Conservation (phyloP, 2,329 filamentous ascomycete genomes). For the Cercospora brassicicola region DNA sequence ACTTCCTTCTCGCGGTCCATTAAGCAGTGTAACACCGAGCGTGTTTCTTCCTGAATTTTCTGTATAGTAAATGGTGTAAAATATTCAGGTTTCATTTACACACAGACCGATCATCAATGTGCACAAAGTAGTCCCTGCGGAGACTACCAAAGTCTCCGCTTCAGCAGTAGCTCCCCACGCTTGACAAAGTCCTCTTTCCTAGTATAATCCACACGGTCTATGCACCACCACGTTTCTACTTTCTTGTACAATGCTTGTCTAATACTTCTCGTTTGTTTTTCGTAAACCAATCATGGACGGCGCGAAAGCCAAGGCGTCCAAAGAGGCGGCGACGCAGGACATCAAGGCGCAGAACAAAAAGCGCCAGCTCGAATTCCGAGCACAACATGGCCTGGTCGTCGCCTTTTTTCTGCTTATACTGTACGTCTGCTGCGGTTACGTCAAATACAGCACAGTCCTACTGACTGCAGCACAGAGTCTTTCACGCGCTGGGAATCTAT, state of each 20-base stretch:
- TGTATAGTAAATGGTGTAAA: conserved; percentile 1
- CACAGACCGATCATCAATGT: background rate
- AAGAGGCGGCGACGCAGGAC: conserved; percentile 23
- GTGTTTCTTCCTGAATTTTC: background rate
- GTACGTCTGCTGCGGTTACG: conserved; percentile 32
- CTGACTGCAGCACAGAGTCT: conserved; percentile 47
- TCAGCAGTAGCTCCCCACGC: background rate
- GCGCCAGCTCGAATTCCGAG: conserved; percentile 54
- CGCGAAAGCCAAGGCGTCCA: conserved; percentile 15
- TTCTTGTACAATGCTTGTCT: conserved; percentile 12
- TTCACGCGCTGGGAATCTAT: conserved; percentile 79
- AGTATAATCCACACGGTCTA: conserved; percentile 1
- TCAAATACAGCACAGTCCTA: background rate
- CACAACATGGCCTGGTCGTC: conserved; percentile 54
- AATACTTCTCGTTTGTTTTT: conserved; percentile 16
- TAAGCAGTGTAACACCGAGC: background rate
- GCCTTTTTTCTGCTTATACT: conserved; percentile 71
- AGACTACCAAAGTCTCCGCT: background rate
- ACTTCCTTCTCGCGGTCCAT: background rate
- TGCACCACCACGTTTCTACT: conserved; percentile 1
- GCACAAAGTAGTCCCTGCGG: background rate
- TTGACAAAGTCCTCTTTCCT: background rate
- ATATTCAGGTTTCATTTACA: background rate
- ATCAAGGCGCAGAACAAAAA: conserved; percentile 41
- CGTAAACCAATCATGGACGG: conserved; percentile 20